These are phyloP conservation scores for Geranium incanum DNA, from an alignment of 441 rosid genomes.

Conservation along the genomic window DNA sequence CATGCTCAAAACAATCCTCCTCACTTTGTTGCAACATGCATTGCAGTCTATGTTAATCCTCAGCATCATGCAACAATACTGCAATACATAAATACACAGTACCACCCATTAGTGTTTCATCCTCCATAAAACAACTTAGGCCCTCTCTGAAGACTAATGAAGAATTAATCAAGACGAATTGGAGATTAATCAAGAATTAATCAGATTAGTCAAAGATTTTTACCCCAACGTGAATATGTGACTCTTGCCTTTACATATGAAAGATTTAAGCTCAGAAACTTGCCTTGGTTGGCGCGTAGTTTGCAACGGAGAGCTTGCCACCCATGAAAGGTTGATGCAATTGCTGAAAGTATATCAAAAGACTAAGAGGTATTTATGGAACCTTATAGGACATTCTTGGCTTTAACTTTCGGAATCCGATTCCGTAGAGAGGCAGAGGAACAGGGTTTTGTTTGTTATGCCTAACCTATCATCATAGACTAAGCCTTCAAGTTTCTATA, in stretches of 20 bases:
- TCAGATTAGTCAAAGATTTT: too few species aligned
- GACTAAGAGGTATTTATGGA: constrained; percentile 12
- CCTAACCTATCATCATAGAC: constrained; percentile 17
- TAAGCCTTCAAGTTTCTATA: constrained; percentile 16
- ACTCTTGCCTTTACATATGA: too few species aligned
- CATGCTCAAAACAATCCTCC: constrained; percentile 50
- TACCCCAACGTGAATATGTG: too few species aligned
- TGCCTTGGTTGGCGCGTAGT: constrained; percentile 39
- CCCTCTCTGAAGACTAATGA: too few species aligned
- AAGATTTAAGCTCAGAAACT: not conserved
- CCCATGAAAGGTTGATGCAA: constrained; percentile 21
- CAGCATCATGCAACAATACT: constrained; percentile 54
- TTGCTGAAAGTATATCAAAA: constrained; percentile 10
- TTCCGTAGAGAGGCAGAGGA: constrained; percentile 17
- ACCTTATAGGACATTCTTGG: constrained; percentile 4
- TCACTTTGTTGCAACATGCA: constrained; percentile 61
- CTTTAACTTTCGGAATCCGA: constrained; percentile 29
- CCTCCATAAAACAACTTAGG: too few species aligned
- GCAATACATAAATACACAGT: constrained; percentile 20
- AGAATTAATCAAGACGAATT: too few species aligned
- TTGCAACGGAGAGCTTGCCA: constrained; percentile 9
- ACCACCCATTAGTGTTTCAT: not conserved
- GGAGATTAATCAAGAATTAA: too few species aligned
- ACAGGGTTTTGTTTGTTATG: constrained; percentile 12
- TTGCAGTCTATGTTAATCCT: constrained; percentile 67